phyloP scores from a whole-genome alignment of 768 basidiomycete species.

The Candolleomyces aberdarensis region DNA sequence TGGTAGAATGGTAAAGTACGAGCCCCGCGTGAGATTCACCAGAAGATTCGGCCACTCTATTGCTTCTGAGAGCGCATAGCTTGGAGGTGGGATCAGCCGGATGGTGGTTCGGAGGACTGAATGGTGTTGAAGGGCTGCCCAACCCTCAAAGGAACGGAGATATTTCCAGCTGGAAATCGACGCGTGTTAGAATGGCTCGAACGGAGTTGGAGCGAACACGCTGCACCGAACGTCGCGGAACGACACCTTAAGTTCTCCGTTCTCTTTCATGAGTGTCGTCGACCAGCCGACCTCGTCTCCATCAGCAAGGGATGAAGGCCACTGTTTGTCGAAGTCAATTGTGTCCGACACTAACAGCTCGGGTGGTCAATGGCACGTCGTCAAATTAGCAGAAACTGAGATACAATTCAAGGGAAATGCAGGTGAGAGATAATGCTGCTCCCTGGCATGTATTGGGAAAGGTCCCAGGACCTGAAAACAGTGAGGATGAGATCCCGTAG shows the following conservation, averaged over 20 bases:
- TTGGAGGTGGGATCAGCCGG: conserved; percentile 48
- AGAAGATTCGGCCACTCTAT: conserved; percentile 42
- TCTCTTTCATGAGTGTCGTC: conserved; percentile 32
- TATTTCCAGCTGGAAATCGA: conserved; percentile 57
- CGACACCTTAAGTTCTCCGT: conserved; percentile 55
- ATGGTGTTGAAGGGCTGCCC: conserved; percentile 85
- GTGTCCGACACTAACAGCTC: conserved; percentile 42
- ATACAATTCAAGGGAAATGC: conserved; percentile 66
- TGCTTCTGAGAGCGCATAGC: not conserved
- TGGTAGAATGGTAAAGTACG: conserved; percentile 73
- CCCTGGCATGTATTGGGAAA: conserved; percentile 80
- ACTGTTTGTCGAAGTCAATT: conserved; percentile 46
- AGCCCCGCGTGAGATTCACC: conserved; percentile 64
- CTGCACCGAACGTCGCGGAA: conserved; percentile 59
- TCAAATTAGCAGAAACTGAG: not conserved
- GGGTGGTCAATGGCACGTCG: conserved; percentile 4
- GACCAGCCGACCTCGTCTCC: conserved; percentile 60
- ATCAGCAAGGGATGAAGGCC: conserved; percentile 70
- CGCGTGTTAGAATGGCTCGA: not conserved
- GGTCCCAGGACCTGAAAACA: conserved; percentile 69
- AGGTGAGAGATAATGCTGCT: conserved; percentile 80
- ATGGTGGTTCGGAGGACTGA: conserved; percentile 64
- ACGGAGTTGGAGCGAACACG: not conserved
- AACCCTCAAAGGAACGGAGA: conserved; percentile 76
- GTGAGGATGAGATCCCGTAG: conserved; percentile 1